Evolutionary conservation across 1,284 basidiomycete genomes (phyloP).

Genomic region (Grifola frondosa): DNA sequence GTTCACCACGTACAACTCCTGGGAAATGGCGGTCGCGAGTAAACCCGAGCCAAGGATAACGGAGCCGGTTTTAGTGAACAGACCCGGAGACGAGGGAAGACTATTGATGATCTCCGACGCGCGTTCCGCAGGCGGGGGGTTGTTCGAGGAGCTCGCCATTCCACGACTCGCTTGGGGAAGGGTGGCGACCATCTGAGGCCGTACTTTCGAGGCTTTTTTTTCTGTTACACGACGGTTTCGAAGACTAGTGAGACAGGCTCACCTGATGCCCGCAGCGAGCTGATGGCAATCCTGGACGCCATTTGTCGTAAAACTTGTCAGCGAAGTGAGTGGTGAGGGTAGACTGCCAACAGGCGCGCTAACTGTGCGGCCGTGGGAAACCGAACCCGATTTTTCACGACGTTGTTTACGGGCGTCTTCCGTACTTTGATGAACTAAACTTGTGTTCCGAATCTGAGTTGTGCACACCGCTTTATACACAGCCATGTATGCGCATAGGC

Average conservation of each 20-base stretch:
- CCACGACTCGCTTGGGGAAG: constrained; percentile 61
- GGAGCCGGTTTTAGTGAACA: constrained; percentile 94
- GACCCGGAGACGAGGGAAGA: constrained; percentile 85
- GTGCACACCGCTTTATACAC: too few species aligned
- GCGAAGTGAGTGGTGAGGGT: constrained; percentile 22
- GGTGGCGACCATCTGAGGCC: constrained; percentile 56
- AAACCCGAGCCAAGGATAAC: constrained; percentile 91
- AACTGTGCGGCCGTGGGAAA: constrained; percentile 14
- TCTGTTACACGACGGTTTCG: background rate
- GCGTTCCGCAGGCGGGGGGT: constrained; percentile 74
- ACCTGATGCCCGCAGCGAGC: constrained; percentile 64
- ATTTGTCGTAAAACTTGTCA: constrained; percentile 41
- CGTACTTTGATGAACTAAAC: too few species aligned
- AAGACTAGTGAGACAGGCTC: constrained; percentile 21
- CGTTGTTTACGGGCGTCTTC: too few species aligned
- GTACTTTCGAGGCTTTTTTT: constrained; percentile 43
- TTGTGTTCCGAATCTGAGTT: too few species aligned
- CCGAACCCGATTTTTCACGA: constrained; percentile 19
- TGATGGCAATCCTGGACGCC: constrained; percentile 73
- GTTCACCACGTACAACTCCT: constrained; percentile 97
- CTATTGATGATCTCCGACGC: constrained; percentile 91
- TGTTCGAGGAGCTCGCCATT: constrained; percentile 56
- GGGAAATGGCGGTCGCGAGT: constrained; percentile 91
- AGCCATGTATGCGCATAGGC: too few species aligned
- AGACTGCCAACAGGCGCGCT: constrained; percentile 21